Evolutionary conservation across 306 rosid species (phyloP).

Genomic region (Pueraria montana): DNA sequence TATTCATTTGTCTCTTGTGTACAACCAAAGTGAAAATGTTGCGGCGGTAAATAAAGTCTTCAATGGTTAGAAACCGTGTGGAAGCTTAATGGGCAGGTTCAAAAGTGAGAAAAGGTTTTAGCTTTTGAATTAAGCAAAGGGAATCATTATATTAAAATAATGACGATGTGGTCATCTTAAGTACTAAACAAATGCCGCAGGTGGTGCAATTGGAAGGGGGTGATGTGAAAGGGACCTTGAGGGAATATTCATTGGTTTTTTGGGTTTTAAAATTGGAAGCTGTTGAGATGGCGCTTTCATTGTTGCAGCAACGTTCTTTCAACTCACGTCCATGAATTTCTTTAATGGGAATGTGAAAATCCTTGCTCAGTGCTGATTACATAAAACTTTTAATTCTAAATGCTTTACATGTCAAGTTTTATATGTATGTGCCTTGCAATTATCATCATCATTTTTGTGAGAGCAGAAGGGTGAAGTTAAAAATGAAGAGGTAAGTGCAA

Average conservation of each 20-base stretch:
- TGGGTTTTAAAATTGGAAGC: constrained; percentile 51
- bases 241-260: constrained; percentile 37
- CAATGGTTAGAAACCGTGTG: constrained; percentile 51
- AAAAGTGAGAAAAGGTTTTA: constrained; percentile 47
- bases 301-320: constrained; percentile 42
- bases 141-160: constrained; percentile 45
- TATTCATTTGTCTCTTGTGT: constrained; percentile 65
- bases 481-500: neutral
- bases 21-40: constrained; percentile 46
- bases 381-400: neutral
- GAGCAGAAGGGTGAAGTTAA: neutral
- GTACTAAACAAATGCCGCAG: constrained; percentile 39
- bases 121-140: constrained; percentile 52
- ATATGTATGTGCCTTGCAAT: neutral
- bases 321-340: constrained; percentile 30
- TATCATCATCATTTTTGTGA: neutral
- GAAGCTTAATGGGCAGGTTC: constrained; percentile 39
- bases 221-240: constrained; percentile 57
- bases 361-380: neutral
- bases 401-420: neutral
- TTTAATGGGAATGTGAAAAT: neutral
- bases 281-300: constrained; percentile 64
- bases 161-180: constrained; percentile 34
- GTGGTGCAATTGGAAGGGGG: constrained; percentile 53
- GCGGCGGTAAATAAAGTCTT: constrained; percentile 48